Evolutionary conservation across 805 yeast genomes (phyloP).

Genomic region (Metschnikowia cerradonensis): DNA sequence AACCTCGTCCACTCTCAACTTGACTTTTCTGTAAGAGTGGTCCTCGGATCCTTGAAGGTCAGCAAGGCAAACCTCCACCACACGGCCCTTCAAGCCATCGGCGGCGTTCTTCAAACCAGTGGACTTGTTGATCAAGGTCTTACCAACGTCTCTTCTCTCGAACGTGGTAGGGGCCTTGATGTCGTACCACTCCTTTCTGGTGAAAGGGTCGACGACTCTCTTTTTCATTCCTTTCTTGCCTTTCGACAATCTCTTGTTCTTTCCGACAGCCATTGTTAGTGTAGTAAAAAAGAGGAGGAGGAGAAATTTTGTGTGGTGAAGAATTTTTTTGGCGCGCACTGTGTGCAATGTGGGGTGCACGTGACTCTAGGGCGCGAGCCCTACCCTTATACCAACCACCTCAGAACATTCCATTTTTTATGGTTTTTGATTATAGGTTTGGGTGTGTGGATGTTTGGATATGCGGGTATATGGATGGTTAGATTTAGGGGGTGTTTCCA

Average conservation of each 20-base stretch:
- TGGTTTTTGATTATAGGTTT: too few species aligned
- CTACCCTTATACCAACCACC: neutral
- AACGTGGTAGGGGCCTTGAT: constrained; percentile 98
- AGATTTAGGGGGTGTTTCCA: too few species aligned
- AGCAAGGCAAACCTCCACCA: constrained; percentile 91
- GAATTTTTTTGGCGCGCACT: constrained; percentile 1
- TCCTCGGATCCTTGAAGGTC: constrained; percentile 99
- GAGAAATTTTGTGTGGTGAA: neutral
- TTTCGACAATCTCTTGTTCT: constrained; percentile 82
- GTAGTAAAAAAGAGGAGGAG: constrained; percentile 3
- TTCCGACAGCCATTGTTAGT: constrained; percentile 69
- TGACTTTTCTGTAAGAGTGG: constrained; percentile 95
- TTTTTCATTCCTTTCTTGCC: constrained; percentile 98
- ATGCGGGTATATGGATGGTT: too few species aligned
- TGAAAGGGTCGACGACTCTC: constrained; percentile 99
- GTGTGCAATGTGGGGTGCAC: neutral
- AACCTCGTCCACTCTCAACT: constrained; percentile 97
- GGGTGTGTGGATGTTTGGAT: too few species aligned
- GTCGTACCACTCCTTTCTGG: constrained; percentile 98
- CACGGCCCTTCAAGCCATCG: constrained; percentile 97
- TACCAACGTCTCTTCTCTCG: constrained; percentile 98
- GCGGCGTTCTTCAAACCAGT: constrained; percentile 98
- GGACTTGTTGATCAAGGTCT: constrained; percentile 96
- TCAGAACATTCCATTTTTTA: too few species aligned
- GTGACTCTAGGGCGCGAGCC: constrained; percentile 5